A percentile compares a stretch with the other conserved stretches of the same genome.
Conservation (phyloP, 2,329 filamentous ascomycete species). For the Sclerotinia glacialis region DNA sequence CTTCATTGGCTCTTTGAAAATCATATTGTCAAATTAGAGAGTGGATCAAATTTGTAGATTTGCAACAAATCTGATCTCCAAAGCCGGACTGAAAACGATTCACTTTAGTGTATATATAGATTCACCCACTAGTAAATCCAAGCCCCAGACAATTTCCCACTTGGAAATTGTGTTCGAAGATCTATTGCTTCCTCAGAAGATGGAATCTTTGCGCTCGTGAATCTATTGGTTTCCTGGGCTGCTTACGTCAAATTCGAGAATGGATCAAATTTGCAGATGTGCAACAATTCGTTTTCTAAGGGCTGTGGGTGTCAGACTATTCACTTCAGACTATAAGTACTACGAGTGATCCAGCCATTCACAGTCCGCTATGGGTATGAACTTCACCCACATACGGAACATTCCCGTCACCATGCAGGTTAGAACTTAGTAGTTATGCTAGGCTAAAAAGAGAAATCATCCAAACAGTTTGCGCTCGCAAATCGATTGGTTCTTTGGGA, state of each 20-base stretch:
- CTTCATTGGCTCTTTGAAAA: neutral
- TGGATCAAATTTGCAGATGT: neutral
- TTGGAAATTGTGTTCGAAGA: neutral
- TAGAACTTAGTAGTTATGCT: too few relatives aligned
- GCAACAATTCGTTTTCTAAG: neutral
- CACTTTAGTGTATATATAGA: too few relatives aligned
- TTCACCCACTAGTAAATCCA: neutral
- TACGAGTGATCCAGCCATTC: neutral
- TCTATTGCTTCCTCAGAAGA: neutral
- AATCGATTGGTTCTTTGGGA: neutral
- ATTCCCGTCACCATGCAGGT: neutral
- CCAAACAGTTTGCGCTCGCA: neutral
- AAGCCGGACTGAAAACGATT: too few relatives aligned
- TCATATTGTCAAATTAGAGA: neutral
- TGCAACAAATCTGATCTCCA: neutral
- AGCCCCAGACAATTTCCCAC: neutral
- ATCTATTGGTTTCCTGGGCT: neutral
- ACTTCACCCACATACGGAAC: neutral
- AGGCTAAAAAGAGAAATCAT: too few relatives aligned
- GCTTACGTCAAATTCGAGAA: slow-evolving; percentile 6
- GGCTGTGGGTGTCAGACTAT: neutral
- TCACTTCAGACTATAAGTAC: neutral
- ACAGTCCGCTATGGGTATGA: accelerated
- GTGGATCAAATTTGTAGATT: neutral
- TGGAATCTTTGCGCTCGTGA: neutral